phyloP scores from a whole-genome alignment of 106 monocot genomes.

The Phalaenopsis aphrodite region DNA sequence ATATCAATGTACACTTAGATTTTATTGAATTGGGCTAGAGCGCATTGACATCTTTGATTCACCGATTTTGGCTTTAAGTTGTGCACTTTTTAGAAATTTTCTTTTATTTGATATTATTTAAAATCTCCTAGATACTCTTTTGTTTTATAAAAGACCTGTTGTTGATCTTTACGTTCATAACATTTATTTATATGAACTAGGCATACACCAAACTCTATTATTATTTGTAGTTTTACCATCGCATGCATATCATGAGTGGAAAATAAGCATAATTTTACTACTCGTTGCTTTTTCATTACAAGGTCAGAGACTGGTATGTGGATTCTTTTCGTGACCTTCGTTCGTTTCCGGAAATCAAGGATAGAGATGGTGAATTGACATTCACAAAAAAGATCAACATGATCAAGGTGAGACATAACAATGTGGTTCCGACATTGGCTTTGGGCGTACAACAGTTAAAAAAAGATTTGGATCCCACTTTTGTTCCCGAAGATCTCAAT shows the following conservation, averaged over 20 bases:
- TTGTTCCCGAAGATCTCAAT: slow-evolving; percentile 36
- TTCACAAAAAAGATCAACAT: slow-evolving; percentile 91
- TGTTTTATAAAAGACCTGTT: too few species aligned
- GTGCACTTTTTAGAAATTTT: neutral
- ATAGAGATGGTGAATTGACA: slow-evolving; percentile 42
- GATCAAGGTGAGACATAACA: slow-evolving; percentile 92
- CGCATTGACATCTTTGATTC: neutral
- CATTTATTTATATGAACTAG: neutral
- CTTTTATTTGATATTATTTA: neutral
- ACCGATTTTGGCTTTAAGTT: too few species aligned
- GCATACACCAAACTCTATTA: neutral
- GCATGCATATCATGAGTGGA: neutral
- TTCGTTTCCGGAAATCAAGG: slow-evolving; percentile 60
- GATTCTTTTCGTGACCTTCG: slow-evolving; percentile 89
- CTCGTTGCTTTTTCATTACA: slow-evolving; percentile 1
- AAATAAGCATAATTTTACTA: neutral
- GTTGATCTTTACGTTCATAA: neutral
- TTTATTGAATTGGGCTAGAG: neutral
- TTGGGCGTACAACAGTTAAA: slow-evolving; percentile 85
- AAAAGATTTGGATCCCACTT: slow-evolving; percentile 42
- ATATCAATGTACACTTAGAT: neutral
- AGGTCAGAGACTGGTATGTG: slow-evolving; percentile 92
- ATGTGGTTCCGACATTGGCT: slow-evolving; percentile 92
- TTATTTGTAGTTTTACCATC: neutral
- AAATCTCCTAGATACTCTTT: too few species aligned